These are phyloP conservation scores for Lipomyces chichibuensis DNA, from an alignment of 805 yeast species.

Conservation along the genomic window DNA sequence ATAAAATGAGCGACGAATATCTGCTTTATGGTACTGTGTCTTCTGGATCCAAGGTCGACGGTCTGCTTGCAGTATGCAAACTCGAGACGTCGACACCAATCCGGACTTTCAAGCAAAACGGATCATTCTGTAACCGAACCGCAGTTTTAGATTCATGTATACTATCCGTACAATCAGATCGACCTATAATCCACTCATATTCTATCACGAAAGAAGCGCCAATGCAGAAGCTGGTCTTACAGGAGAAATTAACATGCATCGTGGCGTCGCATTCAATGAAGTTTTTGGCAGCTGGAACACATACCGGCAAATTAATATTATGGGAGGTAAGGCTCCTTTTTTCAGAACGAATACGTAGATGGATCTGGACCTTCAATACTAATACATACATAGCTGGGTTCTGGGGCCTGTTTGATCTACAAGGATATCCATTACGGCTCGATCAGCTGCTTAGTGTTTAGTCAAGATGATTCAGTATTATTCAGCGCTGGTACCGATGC, in stretches of 20 bases:
- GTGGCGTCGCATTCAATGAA: slow-evolving; percentile 49
- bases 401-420: slow-evolving; percentile 73
- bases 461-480: slow-evolving; percentile 65
- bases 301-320: slow-evolving; percentile 73
- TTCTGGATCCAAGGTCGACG: slow-evolving; percentile 24
- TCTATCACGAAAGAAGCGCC: slow-evolving; percentile 24
- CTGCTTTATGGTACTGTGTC: slow-evolving; percentile 10
- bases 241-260: slow-evolving; percentile 71
- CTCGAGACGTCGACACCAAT: slow-evolving; percentile 6
- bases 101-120: slow-evolving; percentile 24
- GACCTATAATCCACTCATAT: slow-evolving; percentile 26
- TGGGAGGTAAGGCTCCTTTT: slow-evolving; percentile 61
- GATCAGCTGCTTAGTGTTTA: slow-evolving; percentile 61
- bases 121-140: slow-evolving; percentile 11
- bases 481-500: slow-evolving; percentile 83
- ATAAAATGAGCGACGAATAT: slow-evolving; percentile 21
- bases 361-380: not conserved
- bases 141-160: slow-evolving; percentile 11
- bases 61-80: slow-evolving; percentile 10
- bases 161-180: slow-evolving; percentile 19
- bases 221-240: slow-evolving; percentile 69
- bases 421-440: slow-evolving; percentile 85
- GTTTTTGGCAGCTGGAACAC: slow-evolving; percentile 68
- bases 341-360: not conserved
- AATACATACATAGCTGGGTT: slow-evolving; percentile 46